These are phyloP conservation scores for Podaxis rugospora DNA, from an alignment of 768 basidiomycete species.

Conservation along the genomic window DNA sequence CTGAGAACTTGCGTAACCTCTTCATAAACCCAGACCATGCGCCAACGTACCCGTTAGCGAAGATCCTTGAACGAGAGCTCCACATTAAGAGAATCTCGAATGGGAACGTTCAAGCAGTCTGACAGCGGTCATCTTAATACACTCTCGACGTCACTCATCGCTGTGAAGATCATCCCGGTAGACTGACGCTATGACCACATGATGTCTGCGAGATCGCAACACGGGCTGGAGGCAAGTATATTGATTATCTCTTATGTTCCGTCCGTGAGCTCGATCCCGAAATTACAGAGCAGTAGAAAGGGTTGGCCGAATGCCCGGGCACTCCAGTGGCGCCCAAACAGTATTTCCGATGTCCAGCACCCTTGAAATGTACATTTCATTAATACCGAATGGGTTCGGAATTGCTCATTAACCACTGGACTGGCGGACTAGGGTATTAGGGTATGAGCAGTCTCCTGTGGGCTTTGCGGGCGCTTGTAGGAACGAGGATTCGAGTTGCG, in stretches of 20 bases:
- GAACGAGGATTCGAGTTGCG: not conserved
- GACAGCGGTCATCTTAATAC: no score
- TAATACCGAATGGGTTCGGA: not conserved
- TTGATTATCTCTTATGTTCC: not conserved
- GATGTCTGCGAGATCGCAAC: not conserved
- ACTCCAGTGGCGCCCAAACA: not conserved
- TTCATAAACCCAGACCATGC: no score
- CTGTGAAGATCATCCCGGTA: not conserved
- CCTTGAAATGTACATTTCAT: not conserved
- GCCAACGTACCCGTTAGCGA: no score
- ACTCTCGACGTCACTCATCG: not conserved
- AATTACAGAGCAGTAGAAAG: not conserved
- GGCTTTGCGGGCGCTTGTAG: not conserved
- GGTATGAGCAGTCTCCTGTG: not conserved
- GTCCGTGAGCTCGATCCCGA: not conserved
- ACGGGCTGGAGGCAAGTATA: not conserved
- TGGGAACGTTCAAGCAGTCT: not conserved
- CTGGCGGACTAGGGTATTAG: not conserved
- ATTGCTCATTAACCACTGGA: not conserved
- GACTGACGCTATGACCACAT: not conserved
- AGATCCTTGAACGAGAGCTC: not conserved
- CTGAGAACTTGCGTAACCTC: no score
- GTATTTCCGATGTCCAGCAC: not conserved
- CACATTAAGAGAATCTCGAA: not conserved
- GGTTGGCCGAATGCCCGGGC: not conserved